Percentiles rank a stretch among this genome's conserved stretches.
These are phyloP conservation scores for Coniochaeta sp. DNA, from an alignment of 2,329 filamentous ascomycete genomes.

Conservation along the genomic window DNA sequence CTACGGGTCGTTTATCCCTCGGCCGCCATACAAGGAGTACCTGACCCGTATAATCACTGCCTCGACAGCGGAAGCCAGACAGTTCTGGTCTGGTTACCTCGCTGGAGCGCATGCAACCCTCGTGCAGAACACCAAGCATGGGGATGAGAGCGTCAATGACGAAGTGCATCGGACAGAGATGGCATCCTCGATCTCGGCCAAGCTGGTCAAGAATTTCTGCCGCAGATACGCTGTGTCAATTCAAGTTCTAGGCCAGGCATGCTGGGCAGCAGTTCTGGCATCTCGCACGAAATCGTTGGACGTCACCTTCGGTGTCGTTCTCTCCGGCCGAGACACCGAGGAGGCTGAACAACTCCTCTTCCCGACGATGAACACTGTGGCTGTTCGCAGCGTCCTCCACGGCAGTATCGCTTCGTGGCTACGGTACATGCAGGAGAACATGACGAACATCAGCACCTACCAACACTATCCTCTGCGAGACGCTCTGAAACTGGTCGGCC, in stretches of 20 bases:
- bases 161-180: slow-evolving; percentile 35
- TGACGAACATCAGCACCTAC: slow-evolving; percentile 58
- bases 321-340: slow-evolving; percentile 77
- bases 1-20: slow-evolving; percentile 26
- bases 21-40: slow-evolving; percentile 43
- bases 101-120: slow-evolving; percentile 35
- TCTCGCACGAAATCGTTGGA: slow-evolving; percentile 59
- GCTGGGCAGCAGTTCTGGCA: slow-evolving; percentile 67
- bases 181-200: slow-evolving; percentile 31
- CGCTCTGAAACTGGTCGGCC: slow-evolving; percentile 46
- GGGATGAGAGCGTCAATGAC: background rate
- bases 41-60: slow-evolving; percentile 47
- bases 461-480: slow-evolving; percentile 74
- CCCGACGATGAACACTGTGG: slow-evolving; percentile 87
- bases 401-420: slow-evolving; percentile 60
- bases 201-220: slow-evolving; percentile 52
- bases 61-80: slow-evolving; percentile 30
- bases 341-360: slow-evolving; percentile 64
- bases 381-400: slow-evolving; percentile 65
- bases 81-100: slow-evolving; percentile 69
- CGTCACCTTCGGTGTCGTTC: slow-evolving; percentile 72
- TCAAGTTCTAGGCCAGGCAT: slow-evolving; percentile 69
- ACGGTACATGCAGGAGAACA: slow-evolving; percentile 64
- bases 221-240: slow-evolving; percentile 60
- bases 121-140: slow-evolving; percentile 4